Evolutionary conservation across 805 yeast genomes (phyloP), one percentile per base, ranked within the genome.

Genomic region (Pichia rugopelliculosa): DNA sequence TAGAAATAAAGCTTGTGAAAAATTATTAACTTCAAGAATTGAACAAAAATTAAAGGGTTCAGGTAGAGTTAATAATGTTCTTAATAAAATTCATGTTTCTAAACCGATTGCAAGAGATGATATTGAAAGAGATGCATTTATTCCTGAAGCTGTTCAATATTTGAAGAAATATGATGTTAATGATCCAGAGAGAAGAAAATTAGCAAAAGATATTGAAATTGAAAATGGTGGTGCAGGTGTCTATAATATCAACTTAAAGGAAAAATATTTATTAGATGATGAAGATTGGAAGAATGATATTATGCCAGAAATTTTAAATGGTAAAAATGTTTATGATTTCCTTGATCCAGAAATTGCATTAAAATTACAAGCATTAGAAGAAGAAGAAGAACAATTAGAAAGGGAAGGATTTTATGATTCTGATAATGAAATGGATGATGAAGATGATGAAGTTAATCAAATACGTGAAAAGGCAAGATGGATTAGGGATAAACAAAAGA

Each of bases 191-290:
- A 81, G 96, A 67, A 79, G 89, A 64, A 74, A 61, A 56, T 76
- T 93, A 60, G 89, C 95, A 36, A 79, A 87, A 61, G 98, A 93
- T 64, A 74, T 89, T 53, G 99, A 93, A 72, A 84, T 77, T 43
- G 96, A 85, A 65, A 87, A 93, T 60, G 99, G 99, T 64, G 99
- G 99, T 65, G 97, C 99, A 39, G 99, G 99, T 75, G 99, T 93
- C 33, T 93, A 72, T 75, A 93, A 89, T 72, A 79, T 93, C 64
- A 89, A 93, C 72, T 75, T 93, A 71, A 87, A 89, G 66, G 98
- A 91, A 63, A 85, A 83, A 61, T 93, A 95, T 69, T 57, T 93
- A 53, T 74, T 93, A 58, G 99, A 91, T 57, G 91, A 93, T 64
- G 98, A 91, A 45, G 95, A 87, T 55, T 93, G 99, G 99, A 91